These are phyloP conservation scores for Aspergillus ochraceoroseus DNA, from an alignment of 2,329 filamentous ascomycete species.

Conservation along the genomic window DNA sequence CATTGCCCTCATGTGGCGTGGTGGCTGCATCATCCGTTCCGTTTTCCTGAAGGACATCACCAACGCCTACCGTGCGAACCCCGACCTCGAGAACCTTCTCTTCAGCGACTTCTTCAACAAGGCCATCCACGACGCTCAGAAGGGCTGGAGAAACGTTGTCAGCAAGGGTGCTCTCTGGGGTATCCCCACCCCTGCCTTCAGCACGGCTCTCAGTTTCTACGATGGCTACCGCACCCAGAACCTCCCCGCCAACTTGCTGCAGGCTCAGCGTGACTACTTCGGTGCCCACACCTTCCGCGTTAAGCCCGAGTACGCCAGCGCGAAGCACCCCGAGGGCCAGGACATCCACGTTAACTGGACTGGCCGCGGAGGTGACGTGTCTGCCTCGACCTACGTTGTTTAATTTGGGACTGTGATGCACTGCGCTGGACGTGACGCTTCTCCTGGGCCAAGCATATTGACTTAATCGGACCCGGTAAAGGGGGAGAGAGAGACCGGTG, in stretches of 20 bases:
- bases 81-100: slow-evolving; percentile 93
- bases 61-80: slow-evolving; percentile 87
- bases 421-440: slow-evolving; percentile 28
- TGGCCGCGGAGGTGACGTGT: slow-evolving; percentile 93
- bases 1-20: slow-evolving; percentile 99
- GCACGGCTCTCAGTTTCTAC: slow-evolving; percentile 95
- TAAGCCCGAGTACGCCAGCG: slow-evolving; percentile 72
- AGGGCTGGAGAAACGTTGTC: slow-evolving; percentile 85
- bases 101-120: slow-evolving; percentile 99
- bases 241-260: slow-evolving; percentile 94
- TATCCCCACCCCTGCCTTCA: slow-evolving; percentile 94
- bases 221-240: slow-evolving; percentile 97
- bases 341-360: slow-evolving; percentile 99
- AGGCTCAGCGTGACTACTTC: slow-evolving; percentile 99
- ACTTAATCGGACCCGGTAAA: slow-evolving; percentile 14
- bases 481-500: no score
- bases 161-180: slow-evolving; percentile 88
- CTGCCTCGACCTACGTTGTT: slow-evolving; percentile 94
- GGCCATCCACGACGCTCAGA: slow-evolving; percentile 94
- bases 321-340: slow-evolving; percentile 76
- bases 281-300: slow-evolving; percentile 86
- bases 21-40: slow-evolving; percentile 98
- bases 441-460: slow-evolving; percentile 14
- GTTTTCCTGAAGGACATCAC: slow-evolving; percentile 99
- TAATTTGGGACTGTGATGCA: slow-evolving; percentile 49